phyloP scores from a whole-genome alignment of 805 yeast species.

The Saturnispora bothae region DNA sequence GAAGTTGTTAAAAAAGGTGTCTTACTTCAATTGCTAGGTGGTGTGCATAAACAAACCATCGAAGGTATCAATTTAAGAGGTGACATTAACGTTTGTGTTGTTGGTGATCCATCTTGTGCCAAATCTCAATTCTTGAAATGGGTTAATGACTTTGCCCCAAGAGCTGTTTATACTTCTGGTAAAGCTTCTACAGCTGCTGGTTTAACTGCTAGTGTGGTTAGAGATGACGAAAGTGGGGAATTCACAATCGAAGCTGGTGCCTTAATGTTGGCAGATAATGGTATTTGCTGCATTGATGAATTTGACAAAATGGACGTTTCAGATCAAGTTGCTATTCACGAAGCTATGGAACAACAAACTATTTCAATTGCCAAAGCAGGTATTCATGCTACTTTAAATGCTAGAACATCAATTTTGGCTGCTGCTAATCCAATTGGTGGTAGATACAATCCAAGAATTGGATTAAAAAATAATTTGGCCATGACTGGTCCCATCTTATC shows the following conservation, averaged over 20 bases:
- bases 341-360: conserved; percentile 99
- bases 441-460: conserved; percentile 77
- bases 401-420: conserved; percentile 90
- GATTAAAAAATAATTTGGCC: conserved; percentile 75
- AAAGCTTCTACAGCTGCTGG: conserved; percentile 99
- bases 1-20: conserved; percentile 90
- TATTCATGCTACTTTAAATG: conserved; percentile 94
- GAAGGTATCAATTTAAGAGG: conserved; percentile 96
- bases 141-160: conserved; percentile 81
- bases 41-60: conserved; percentile 86
- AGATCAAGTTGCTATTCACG: conserved; percentile 98
- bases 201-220: conserved; percentile 93
- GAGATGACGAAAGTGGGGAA: conserved; percentile 95
- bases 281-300: conserved; percentile 97
- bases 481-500: conserved; percentile 99
- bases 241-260: conserved; percentile 98
- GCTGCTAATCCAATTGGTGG: conserved; percentile 99
- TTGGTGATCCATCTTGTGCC: conserved; percentile 97
- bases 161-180: conserved; percentile 95
- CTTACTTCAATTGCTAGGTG: conserved; percentile 79
- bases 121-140: conserved; percentile 93
- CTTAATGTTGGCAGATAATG: conserved; percentile 94
- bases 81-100: conserved; percentile 90
- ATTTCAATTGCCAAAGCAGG: conserved; percentile 98
- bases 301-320: conserved; percentile 94